A percentile compares a stretch with the other conserved stretches of the same genome.
These are phyloP conservation scores for Nepenthes alata DNA, from an alignment of 179 eudicot species.

Conservation along the genomic window DNA sequence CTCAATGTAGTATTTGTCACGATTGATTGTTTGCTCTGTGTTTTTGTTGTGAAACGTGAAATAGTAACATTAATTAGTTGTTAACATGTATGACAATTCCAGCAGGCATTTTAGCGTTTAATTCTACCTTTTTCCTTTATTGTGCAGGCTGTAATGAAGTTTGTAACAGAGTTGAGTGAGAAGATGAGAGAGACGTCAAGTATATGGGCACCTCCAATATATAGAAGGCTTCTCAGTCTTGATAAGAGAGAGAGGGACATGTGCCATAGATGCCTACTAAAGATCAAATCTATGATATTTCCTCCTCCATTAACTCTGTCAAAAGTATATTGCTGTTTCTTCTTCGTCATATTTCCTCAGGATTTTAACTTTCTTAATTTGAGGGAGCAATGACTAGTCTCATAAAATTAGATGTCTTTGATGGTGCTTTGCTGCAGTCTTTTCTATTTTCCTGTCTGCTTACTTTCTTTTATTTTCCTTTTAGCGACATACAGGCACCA, in stretches of 20 bases:
- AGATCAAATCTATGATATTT: constrained; percentile 31
- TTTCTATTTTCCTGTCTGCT: no score
- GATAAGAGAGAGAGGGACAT: constrained; percentile 76
- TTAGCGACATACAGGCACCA: no score
- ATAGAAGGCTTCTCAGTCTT: constrained; percentile 64
- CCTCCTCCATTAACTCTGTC: constrained; percentile 53
- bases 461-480: no score
- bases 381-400: no score
- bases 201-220: constrained; percentile 71
- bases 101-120: neutral
- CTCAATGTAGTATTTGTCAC: no score
- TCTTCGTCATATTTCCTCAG: neutral
- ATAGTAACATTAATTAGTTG: no score
- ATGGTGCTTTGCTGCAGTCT: no score
- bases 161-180: constrained; percentile 44
- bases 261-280: constrained; percentile 68
- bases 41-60: no score
- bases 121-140: neutral
- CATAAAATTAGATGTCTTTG: no score
- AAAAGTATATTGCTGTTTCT: constrained; percentile 29
- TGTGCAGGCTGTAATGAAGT: constrained; percentile 59
- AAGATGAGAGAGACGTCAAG: constrained; percentile 58
- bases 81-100: neutral
- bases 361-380: no score
- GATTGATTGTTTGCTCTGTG: no score